A percentile compares a stretch with the other conserved stretches of the same genome.
These are phyloP conservation scores for Zymoseptoria crescenta DNA, from an alignment of 2,329 filamentous ascomycete species.

Conservation along the genomic window DNA sequence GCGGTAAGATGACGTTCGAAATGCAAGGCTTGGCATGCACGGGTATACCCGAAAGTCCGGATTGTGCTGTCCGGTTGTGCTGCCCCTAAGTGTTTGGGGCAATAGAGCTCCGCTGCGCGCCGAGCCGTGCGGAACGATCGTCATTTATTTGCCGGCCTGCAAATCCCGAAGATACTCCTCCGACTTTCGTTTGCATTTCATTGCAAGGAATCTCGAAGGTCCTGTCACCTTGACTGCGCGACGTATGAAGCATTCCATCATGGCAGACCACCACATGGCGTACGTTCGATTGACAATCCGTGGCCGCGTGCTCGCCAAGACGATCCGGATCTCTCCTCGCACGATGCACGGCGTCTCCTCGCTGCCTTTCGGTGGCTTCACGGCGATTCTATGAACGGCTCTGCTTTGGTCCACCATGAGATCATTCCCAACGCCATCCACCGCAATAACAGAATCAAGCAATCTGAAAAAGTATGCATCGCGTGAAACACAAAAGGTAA, in stretches of 20 bases:
- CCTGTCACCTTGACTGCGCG: not conserved
- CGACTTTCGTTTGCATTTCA: not conserved
- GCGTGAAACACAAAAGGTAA: slow-evolving; percentile 17
- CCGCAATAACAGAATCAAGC: not conserved
- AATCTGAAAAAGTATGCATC: not conserved
- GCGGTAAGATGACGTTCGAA: too few relatives aligned
- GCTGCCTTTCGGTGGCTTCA: slow-evolving; percentile 15
- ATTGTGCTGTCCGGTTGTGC: too few relatives aligned
- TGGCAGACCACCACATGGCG: not conserved
- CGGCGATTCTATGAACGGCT: slow-evolving; percentile 16
- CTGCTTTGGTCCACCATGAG: slow-evolving; percentile 13
- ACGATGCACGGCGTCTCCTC: slow-evolving; percentile 1
- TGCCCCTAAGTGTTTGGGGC: too few relatives aligned
- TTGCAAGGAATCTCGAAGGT: not conserved
- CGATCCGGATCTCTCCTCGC: not conserved
- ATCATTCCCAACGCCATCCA: slow-evolving; percentile 14
- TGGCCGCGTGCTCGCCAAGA: not conserved
- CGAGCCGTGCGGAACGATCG: not conserved
- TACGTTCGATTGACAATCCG: not conserved
- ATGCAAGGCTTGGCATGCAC: too few relatives aligned
- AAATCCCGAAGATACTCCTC: not conserved
- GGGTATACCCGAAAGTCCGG: too few relatives aligned
- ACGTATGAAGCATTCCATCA: not conserved
- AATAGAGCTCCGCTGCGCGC: not conserved
- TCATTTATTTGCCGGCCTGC: not conserved